These are phyloP conservation scores for Trichoderma oligosporum DNA, from an alignment of 2,329 filamentous ascomycete genomes.

Conservation along the genomic window DNA sequence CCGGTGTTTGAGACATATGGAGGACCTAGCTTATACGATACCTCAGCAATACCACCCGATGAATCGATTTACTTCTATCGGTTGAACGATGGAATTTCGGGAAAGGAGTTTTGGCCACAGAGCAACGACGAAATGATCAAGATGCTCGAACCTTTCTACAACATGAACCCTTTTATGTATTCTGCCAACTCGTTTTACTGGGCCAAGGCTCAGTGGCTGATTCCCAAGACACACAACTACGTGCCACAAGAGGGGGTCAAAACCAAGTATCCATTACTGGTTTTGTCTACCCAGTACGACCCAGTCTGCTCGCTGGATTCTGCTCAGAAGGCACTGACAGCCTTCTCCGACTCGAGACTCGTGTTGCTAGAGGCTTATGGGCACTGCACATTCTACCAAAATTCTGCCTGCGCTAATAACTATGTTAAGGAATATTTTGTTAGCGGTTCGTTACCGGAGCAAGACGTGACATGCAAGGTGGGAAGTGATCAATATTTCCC, in stretches of 20 bases:
- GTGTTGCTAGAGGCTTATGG: constrained; percentile 43
- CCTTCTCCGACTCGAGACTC: constrained; percentile 37
- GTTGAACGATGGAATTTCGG: constrained; percentile 29
- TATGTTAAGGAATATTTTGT: constrained; percentile 37
- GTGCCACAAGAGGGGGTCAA: constrained; percentile 31
- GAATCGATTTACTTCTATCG: constrained; percentile 29
- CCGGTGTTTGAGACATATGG: constrained; percentile 25
- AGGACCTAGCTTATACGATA: not conserved
- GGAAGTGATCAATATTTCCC: not conserved
- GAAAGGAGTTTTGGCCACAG: constrained; percentile 31
- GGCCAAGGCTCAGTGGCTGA: constrained; percentile 31
- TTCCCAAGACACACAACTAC: constrained; percentile 31
- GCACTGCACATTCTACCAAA: constrained; percentile 38
- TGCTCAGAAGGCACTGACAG: constrained; percentile 34
- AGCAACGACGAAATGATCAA: constrained; percentile 33
- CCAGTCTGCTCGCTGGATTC: constrained; percentile 51
- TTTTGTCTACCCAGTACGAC: constrained; percentile 33
- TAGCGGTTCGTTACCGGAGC: constrained; percentile 37
- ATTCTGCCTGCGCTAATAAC: constrained; percentile 36
- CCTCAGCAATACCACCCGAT: not conserved
- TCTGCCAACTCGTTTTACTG: constrained; percentile 32
- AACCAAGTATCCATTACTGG: constrained; percentile 31
- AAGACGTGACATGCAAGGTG: constrained; percentile 30
- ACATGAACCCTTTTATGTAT: constrained; percentile 31
- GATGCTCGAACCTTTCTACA: constrained; percentile 33